phyloP scores from a whole-genome alignment of 306 rosid species.

The Ceratonia siliqua region DNA sequence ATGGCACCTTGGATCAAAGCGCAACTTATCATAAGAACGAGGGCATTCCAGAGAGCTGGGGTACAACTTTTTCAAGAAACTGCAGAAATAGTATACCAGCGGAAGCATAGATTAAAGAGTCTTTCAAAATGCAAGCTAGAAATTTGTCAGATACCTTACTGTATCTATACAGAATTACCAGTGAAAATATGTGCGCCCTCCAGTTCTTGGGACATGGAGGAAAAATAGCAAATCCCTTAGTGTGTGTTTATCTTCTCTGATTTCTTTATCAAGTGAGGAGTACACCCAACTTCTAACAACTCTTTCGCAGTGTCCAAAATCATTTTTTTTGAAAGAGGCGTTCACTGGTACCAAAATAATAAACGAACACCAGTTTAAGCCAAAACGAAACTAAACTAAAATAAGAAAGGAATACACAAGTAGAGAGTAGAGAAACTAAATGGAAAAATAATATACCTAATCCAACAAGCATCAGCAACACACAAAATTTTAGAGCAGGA shows the following conservation, averaged over 20 bases:
- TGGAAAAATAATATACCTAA: slow-evolving; percentile 46
- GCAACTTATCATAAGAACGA: slow-evolving; percentile 95
- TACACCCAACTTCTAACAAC: slow-evolving; percentile 74
- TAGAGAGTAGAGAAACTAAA: not conserved
- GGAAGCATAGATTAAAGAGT: slow-evolving; percentile 31
- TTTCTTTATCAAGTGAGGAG: slow-evolving; percentile 60
- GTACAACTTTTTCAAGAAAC: slow-evolving; percentile 85
- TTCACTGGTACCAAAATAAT: slow-evolving; percentile 41
- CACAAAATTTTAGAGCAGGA: slow-evolving; percentile 50
- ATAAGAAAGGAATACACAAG: slow-evolving; percentile 5
- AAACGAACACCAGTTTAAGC: slow-evolving; percentile 8
- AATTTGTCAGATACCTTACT: not conserved
- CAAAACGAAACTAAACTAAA: slow-evolving; percentile 4
- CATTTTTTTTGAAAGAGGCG: slow-evolving; percentile 43
- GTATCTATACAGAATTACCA: slow-evolving; percentile 54
- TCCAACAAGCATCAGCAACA: slow-evolving; percentile 56
- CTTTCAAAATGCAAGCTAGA: not conserved
- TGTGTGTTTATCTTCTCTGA: slow-evolving; percentile 66
- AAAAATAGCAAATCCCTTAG: slow-evolving; percentile 80
- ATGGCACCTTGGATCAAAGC: slow-evolving; percentile 88
- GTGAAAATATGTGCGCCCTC: slow-evolving; percentile 90
- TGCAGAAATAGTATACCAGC: slow-evolving; percentile 42
- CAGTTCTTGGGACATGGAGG: slow-evolving; percentile 95
- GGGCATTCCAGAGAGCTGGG: slow-evolving; percentile 83
- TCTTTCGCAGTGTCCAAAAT: slow-evolving; percentile 63